Percentiles rank a stretch among this genome's conserved stretches.
Evolutionary conservation across 768 basidiomycete species (phyloP).

Genomic region (Leccinum subgranulosum): DNA sequence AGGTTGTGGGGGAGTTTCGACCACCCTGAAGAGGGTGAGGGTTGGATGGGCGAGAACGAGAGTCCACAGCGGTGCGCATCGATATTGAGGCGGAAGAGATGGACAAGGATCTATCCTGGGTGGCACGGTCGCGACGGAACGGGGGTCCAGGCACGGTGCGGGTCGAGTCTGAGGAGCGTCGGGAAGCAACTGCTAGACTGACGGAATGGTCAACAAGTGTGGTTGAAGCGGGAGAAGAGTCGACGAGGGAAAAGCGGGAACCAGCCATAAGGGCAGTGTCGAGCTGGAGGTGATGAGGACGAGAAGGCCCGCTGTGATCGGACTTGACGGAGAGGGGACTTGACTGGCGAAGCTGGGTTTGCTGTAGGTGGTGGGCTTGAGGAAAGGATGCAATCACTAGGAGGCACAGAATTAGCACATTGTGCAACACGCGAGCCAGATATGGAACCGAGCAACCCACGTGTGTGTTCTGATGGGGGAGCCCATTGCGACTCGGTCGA

Average conservation of each 20-base stretch:
- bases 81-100: conserved; percentile 62
- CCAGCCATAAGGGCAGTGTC: conserved; percentile 47
- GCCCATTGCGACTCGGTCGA: conserved; percentile 63
- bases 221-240: conserved; percentile 44
- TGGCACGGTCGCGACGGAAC: conserved; percentile 55
- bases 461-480: conserved; percentile 35
- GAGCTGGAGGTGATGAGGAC: conserved; percentile 55
- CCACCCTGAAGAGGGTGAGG: conserved; percentile 37
- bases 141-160: conserved; percentile 53
- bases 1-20: conserved; percentile 35
- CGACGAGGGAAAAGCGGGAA: conserved; percentile 40
- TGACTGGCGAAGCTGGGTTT: conserved; percentile 27
- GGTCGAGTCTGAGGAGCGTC: conserved; percentile 71
- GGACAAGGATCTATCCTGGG: conserved; percentile 73
- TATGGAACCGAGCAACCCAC: conserved; percentile 37
- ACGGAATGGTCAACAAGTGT: conserved; percentile 35
- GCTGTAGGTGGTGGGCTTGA: conserved; percentile 24
- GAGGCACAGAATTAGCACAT: conserved; percentile 24
- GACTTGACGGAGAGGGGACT: conserved; percentile 41
- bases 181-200: conserved; percentile 26
- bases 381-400: conserved; percentile 25
- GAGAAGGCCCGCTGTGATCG: conserved; percentile 33
- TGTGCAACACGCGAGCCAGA: conserved; percentile 25
- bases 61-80: conserved; percentile 44
- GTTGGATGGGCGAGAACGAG: conserved; percentile 34